phyloP scores from a whole-genome alignment of 2,329 filamentous ascomycete genomes.

The Exophiala mesophila region DNA sequence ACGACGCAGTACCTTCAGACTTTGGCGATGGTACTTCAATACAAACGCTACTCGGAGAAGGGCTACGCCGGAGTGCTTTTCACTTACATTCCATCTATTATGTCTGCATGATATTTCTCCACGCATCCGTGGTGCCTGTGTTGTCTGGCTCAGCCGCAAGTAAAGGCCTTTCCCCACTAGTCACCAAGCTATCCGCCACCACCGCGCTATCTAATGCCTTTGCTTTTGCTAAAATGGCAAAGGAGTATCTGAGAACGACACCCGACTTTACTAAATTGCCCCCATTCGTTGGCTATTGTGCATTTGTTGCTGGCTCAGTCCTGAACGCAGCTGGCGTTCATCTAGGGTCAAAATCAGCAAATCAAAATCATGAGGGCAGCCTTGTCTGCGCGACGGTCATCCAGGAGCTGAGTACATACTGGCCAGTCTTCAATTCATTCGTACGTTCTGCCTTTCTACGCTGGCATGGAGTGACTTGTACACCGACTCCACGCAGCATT shows the following conservation, averaged over 20 bases:
- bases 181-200: background rate
- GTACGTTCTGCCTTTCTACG: no score
- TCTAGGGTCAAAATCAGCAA: no score
- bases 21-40: background rate
- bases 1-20: background rate
- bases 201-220: constrained; percentile 1
- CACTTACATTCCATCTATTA: background rate
- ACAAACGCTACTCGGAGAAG: background rate
- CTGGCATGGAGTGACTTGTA: no score
- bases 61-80: background rate
- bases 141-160: background rate
- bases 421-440: no score
- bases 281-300: background rate
- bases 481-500: no score
- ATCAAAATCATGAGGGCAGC: no score
- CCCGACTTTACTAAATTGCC: constrained; percentile 1
- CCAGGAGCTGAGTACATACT: no score
- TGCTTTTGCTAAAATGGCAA: constrained; percentile 1
- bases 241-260: background rate
- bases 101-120: constrained; percentile 1
- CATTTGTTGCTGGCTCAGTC: constrained; percentile 1
- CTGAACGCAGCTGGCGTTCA: no score
- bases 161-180: background rate
- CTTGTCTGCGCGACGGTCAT: no score
- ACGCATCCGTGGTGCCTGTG: background rate